Base-by-base conservation (phyloP, 352 stramenopile species). In the Paralagenidium karlingii region DNA sequence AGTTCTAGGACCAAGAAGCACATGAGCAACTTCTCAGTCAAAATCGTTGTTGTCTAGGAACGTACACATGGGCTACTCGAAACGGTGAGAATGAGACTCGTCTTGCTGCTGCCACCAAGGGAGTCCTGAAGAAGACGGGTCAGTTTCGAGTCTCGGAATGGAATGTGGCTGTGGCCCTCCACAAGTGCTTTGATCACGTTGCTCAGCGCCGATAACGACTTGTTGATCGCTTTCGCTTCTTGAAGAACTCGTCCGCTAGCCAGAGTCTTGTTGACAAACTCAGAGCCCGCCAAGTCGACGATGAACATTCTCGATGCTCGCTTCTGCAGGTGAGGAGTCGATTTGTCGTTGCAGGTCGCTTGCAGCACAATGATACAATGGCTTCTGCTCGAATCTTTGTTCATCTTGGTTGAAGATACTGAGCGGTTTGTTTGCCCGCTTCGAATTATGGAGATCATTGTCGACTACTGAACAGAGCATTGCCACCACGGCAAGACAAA, bases 341-440 rank as follows among this genome's bases (percentile, higher is more conserved):
- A n/a, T n/a, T n/a, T n/a, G n/a, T n/a, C n/a, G n/a, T n/a, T n/a
- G 9, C 30, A 46, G 4, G 63, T 44, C 44, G 61, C 68, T 16
- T 57, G 56, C 24, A 87, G 68, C 59, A 77, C 81, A 6, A 87
- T 41, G 26, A 83, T 78, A 11, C 58, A 70, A 51, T 87, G 73
- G 24, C 69, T 84, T n/a, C 68, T 62, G 55, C 74, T 84, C 41
- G 68, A 83, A 38, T 83, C 67, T 49, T 94, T 86, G 52, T 97
- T 97, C 82, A 97, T 95, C 11, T 77, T 55, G 9, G 82, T 96
- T 1, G 67, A 80, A 1, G 63, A 58, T 24, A 85, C 68, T 0
- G 68, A 63, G 11, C 74, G 68, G 44, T 80, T 80, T 22, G 75
- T 56, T 5, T 56, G 79, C 5, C 74, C 68, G 2, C 47, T 58